Conservation (phyloP, 2,329 filamentous ascomycete genomes). For the Microascus cirrosus region DNA sequence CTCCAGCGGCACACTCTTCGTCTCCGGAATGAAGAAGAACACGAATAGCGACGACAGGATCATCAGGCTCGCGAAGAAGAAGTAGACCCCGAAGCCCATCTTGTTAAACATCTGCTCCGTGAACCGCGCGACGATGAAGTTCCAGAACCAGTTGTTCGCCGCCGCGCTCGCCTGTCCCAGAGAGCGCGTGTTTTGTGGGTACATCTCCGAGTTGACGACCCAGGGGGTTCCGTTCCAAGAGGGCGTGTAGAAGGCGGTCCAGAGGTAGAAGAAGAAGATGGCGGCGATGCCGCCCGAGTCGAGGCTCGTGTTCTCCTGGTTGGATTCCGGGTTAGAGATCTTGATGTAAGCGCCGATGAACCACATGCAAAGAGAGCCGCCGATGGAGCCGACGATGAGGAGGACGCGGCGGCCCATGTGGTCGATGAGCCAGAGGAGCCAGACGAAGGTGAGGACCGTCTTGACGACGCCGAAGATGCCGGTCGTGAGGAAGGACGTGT, state of each 20-base stretch:
- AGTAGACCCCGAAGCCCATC: slow-evolving; percentile 1
- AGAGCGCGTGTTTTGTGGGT: slow-evolving; percentile 15
- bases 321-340: slow-evolving; percentile 39
- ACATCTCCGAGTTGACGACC: slow-evolving; percentile 14
- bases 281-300: slow-evolving; percentile 50
- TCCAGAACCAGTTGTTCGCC: slow-evolving; percentile 63
- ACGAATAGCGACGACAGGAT: slow-evolving; percentile 2
- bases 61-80: slow-evolving; percentile 4
- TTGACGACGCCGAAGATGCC: slow-evolving; percentile 72
- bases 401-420: slow-evolving; percentile 28
- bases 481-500: slow-evolving; percentile 44
- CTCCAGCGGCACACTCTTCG: slow-evolving; percentile 1
- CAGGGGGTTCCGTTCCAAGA: slow-evolving; percentile 45
- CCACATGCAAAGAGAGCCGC: slow-evolving; percentile 19
- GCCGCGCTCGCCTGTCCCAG: slow-evolving; percentile 47
- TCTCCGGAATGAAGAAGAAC: slow-evolving; percentile 3
- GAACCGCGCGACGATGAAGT: slow-evolving; percentile 24
- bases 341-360: slow-evolving; percentile 18
- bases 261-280: slow-evolving; percentile 56
- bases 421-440: slow-evolving; percentile 33
- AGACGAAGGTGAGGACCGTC: slow-evolving; percentile 41
- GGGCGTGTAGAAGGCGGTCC: slow-evolving; percentile 58
- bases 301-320: slow-evolving; percentile 17
- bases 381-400: slow-evolving; percentile 13
- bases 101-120: slow-evolving; percentile 38